A percentile compares a stretch with the other conserved stretches of the same genome.
Conservation (phyloP, 78 protist genomes). For the Blattamonas nauphoetae region DNA sequence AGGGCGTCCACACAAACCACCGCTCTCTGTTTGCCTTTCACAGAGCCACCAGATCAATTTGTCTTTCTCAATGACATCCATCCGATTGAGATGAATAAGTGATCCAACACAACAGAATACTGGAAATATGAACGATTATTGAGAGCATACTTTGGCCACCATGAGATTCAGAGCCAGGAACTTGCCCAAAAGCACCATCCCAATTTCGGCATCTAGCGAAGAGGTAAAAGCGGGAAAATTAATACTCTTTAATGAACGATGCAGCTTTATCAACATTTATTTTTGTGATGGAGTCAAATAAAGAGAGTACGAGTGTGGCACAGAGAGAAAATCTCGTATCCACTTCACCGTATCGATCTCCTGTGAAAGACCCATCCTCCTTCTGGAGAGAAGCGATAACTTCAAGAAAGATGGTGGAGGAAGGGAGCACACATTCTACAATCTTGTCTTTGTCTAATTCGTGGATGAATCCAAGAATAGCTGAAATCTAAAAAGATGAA, state of each 20-base stretch:
- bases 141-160: constrained; percentile 82
- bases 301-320: constrained; percentile 4
- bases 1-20: constrained; percentile 99
- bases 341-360: constrained; percentile 95
- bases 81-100: constrained; percentile 62
- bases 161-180: constrained; percentile 94
- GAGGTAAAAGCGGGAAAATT: neutral
- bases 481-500: constrained; percentile 9
- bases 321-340: constrained; percentile 63
- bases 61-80: constrained; percentile 33
- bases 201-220: constrained; percentile 67
- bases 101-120: constrained; percentile 93
- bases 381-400: constrained; percentile 64
- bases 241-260: constrained; percentile 35
- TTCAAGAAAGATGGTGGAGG: neutral
- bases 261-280: constrained; percentile 55
- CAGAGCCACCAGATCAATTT: constrained; percentile 72
- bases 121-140: neutral
- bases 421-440: constrained; percentile 16
- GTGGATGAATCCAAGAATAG: constrained; percentile 49
- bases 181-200: constrained; percentile 91
- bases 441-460: constrained; percentile 37
- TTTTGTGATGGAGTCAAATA: constrained; percentile 53
- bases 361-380: constrained; percentile 87
- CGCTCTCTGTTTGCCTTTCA: constrained; percentile 86